Evolutionary conservation across 345 rosid species (phyloP).

Genomic region (Dipteronia dyeriana): DNA sequence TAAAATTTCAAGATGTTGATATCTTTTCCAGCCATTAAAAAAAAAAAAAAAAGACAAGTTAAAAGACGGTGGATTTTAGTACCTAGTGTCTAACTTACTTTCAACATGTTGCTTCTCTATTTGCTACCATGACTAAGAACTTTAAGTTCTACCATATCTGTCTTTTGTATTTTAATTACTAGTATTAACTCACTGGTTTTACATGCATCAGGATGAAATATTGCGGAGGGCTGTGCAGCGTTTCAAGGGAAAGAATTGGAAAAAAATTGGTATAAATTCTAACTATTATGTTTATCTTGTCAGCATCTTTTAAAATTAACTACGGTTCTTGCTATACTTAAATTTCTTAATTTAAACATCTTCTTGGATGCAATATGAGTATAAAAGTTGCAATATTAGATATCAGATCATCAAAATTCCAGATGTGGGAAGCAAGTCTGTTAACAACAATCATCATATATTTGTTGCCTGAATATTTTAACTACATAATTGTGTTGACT

Average conservation of each 20-base stretch:
- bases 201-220: slow-evolving; percentile 76
- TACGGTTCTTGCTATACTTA: neutral
- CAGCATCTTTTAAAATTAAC: neutral
- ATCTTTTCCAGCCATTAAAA: neutral
- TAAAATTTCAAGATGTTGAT: neutral
- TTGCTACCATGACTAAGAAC: neutral
- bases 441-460: neutral
- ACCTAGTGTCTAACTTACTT: neutral
- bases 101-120: neutral
- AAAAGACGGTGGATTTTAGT: neutral
- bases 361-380: neutral
- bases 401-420: neutral
- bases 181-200: neutral
- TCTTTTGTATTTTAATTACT: neutral
- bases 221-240: slow-evolving; percentile 89
- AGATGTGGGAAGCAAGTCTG: neutral
- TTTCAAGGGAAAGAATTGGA: slow-evolving; percentile 99
- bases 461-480: neutral
- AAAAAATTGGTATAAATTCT: slow-evolving; percentile 73
- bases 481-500: neutral
- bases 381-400: neutral
- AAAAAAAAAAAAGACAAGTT: neutral
- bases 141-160: neutral
- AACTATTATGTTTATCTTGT: slow-evolving; percentile 7
- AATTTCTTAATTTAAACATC: neutral